Conservation (phyloP, 768 basidiomycete genomes). For the Gloeophyllum trabeum region DNA sequence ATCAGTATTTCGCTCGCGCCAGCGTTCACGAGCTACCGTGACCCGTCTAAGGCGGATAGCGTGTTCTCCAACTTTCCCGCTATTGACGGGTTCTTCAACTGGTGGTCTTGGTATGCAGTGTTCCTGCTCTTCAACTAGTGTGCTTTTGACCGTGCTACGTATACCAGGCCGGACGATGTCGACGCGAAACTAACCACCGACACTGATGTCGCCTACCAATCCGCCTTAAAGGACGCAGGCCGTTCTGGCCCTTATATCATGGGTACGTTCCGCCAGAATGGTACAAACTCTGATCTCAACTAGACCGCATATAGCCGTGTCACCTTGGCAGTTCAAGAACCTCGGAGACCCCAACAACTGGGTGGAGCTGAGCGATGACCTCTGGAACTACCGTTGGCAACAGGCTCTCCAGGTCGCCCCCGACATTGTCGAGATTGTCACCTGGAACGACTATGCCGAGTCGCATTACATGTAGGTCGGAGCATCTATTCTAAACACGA, state of each 20-base stretch:
- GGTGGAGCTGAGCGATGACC: constrained; percentile 3
- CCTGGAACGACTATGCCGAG: constrained; percentile 21
- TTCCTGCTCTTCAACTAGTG: no score
- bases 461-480: constrained; percentile 11
- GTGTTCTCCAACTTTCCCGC: constrained; percentile 14
- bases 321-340: constrained; percentile 5
- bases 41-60: constrained; percentile 9
- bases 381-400: neutral
- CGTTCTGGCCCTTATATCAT: constrained; percentile 18
- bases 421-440: constrained; percentile 7
- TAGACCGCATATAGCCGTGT: constrained; percentile 1
- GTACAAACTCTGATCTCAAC: no score
- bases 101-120: constrained; percentile 26
- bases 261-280: no score
- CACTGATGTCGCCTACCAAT: constrained; percentile 16
- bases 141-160: no score
- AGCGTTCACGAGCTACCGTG: constrained; percentile 18
- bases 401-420: neutral
- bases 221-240: constrained; percentile 10
- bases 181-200: constrained; percentile 12
- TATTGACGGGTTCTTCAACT: constrained; percentile 22
- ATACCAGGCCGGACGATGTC: constrained; percentile 6
- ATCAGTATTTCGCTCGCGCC: constrained; percentile 21
- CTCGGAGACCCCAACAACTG: constrained; percentile 1
- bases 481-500: no score